phyloP scores from a whole-genome alignment of 345 rosid species.

The Combretum micranthum region DNA sequence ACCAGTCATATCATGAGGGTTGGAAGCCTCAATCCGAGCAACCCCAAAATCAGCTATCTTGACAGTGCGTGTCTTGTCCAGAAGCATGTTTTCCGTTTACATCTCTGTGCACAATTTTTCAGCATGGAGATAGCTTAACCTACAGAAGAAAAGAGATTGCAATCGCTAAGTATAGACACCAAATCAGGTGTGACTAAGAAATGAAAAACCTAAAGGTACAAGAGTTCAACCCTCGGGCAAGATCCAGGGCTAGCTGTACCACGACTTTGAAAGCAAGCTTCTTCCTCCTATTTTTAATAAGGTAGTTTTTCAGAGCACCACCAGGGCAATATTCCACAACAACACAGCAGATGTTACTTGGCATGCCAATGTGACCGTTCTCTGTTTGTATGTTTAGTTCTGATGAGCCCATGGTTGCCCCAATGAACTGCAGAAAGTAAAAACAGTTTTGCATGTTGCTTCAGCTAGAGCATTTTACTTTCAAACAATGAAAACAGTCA shows the following conservation, averaged over 20 bases:
- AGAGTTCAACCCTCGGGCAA: constrained; percentile 81
- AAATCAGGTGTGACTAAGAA: constrained; percentile 8
- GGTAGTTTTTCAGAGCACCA: constrained; percentile 80
- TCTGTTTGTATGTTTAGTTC: constrained; percentile 74
- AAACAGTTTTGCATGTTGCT: too few relatives aligned
- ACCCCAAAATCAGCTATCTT: constrained; percentile 98
- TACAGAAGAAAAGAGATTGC: constrained; percentile 14
- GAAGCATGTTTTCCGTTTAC: constrained; percentile 98
- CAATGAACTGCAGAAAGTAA: constrained; percentile 57
- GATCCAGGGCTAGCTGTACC: constrained; percentile 81
- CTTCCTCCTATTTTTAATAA: constrained; percentile 82
- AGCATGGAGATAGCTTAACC: constrained; percentile 90
- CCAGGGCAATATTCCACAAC: constrained; percentile 95
- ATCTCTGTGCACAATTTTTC: constrained; percentile 94
- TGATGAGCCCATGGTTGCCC: constrained; percentile 88
- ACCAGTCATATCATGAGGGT: constrained; percentile 98
- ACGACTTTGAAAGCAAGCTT: constrained; percentile 94
- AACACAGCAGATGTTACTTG: constrained; percentile 83
- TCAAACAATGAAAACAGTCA: too few relatives aligned
- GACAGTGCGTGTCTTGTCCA: constrained; percentile 77
- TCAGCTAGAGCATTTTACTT: too few relatives aligned
- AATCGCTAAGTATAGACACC: not conserved
- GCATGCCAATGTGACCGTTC: constrained; percentile 76
- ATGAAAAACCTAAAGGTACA: constrained; percentile 2
- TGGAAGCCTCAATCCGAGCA: constrained; percentile 95